phyloP scores from a whole-genome alignment of 2,329 filamentous ascomycete genomes.

The Sarocladium oryzae region DNA sequence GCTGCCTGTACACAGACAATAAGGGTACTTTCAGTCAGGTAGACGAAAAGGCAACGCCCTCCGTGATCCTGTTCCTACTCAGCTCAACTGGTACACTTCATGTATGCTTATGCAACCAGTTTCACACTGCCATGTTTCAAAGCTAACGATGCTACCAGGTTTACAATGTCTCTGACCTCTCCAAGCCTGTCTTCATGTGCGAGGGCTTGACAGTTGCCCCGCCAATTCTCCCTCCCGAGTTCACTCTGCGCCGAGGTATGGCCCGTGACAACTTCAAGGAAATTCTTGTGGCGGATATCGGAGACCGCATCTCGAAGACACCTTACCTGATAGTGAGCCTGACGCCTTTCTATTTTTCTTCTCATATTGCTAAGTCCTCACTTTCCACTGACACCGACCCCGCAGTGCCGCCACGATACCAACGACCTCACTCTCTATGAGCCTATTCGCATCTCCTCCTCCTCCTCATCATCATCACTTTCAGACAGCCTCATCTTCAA shows the following conservation, averaged over 20 bases:
- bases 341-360: background rate
- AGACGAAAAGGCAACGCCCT: slow-evolving; percentile 32
- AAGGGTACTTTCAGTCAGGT: slow-evolving; percentile 45
- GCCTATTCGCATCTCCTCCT: slow-evolving; percentile 52
- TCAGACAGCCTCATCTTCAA: slow-evolving; percentile 60
- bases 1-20: slow-evolving; percentile 72
- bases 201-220: slow-evolving; percentile 75
- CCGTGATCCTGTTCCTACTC: slow-evolving; percentile 68
- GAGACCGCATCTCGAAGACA: slow-evolving; percentile 61
- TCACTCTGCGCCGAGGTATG: slow-evolving; percentile 60
- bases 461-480: slow-evolving; percentile 39
- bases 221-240: slow-evolving; percentile 66
- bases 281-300: slow-evolving; percentile 77
- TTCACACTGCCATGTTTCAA: background rate
- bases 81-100: slow-evolving; percentile 67
- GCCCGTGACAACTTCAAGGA: slow-evolving; percentile 71
- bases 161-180: slow-evolving; percentile 68
- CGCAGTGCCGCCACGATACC: slow-evolving; percentile 65
- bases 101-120: slow-evolving; percentile 44
- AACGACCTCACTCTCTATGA: slow-evolving; percentile 87
- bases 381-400: background rate
- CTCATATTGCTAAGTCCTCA: slow-evolving; percentile 10
- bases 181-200: slow-evolving; percentile 64
- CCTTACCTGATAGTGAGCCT: slow-evolving; percentile 74
- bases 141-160: slow-evolving; percentile 42